These are phyloP conservation scores for Phytophthora podocarpi DNA, from an alignment of 352 stramenopile species.

Conservation along the genomic window DNA sequence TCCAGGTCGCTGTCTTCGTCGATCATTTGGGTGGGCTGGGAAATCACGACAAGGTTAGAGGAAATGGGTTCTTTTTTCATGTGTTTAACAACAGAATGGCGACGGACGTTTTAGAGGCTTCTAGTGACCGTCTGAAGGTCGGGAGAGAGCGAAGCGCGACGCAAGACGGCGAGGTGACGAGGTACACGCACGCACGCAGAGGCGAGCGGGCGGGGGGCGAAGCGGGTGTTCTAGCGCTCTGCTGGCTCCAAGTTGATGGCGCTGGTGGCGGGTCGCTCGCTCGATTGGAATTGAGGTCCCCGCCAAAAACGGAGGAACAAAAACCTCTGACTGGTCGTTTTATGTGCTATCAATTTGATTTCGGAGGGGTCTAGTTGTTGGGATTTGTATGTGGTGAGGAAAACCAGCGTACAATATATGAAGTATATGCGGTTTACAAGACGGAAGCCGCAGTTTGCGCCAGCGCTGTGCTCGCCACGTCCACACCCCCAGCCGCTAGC, in stretches of 20 bases:
- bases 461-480: slow-evolving; percentile 29
- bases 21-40: slow-evolving; percentile 27
- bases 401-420: slow-evolving; percentile 11
- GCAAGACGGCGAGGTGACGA: not conserved
- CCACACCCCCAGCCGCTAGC: slow-evolving; percentile 36
- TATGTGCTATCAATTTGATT: slow-evolving; percentile 15
- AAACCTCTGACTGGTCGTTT: slow-evolving; percentile 2
- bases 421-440: slow-evolving; percentile 6
- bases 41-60: slow-evolving; percentile 9
- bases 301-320: slow-evolving; percentile 25
- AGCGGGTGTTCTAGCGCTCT: not conserved
- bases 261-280: slow-evolving; percentile 26
- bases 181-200: not conserved
- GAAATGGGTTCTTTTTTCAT: slow-evolving; percentile 8
- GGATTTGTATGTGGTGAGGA: not conserved
- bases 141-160: slow-evolving; percentile 1
- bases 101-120: slow-evolving; percentile 9
- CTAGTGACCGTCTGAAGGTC: not conserved
- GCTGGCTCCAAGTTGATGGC: slow-evolving; percentile 1
- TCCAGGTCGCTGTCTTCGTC: slow-evolving; percentile 39
- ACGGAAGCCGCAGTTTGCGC: not conserved
- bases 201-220: not conserved
- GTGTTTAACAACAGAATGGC: slow-evolving; percentile 1
- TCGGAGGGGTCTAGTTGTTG: not conserved
- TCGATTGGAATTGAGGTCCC: slow-evolving; percentile 35